These are phyloP conservation scores for Pseudozyma pruni DNA, from an alignment of 1,284 basidiomycete genomes.

Conservation along the genomic window DNA sequence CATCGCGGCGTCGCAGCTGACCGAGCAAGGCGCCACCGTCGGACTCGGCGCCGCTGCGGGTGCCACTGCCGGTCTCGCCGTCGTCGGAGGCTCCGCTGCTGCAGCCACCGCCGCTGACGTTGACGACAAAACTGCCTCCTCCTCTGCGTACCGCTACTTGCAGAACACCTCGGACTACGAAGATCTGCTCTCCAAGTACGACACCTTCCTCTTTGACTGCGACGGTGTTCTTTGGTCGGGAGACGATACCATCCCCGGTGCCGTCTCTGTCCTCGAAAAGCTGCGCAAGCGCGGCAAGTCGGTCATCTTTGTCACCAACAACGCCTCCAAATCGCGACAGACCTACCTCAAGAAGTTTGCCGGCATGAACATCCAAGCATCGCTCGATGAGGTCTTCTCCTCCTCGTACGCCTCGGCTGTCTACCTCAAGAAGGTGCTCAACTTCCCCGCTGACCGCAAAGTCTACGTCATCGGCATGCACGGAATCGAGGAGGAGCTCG, in stretches of 20 bases:
- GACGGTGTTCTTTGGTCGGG: conserved; percentile 89
- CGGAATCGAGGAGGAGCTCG: conserved; percentile 91
- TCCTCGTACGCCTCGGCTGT: conserved; percentile 94
- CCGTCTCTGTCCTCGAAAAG: conserved; percentile 68
- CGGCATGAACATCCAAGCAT: conserved; percentile 83
- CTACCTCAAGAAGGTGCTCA: conserved; percentile 87
- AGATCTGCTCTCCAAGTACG: conserved; percentile 55
- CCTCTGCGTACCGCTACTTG: conserved; percentile 46
- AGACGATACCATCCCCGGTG: conserved; percentile 70
- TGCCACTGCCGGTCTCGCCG: conserved; percentile 17
- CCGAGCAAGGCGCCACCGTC: conserved; percentile 12
- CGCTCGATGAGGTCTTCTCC: conserved; percentile 88
- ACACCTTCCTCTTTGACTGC: conserved; percentile 75
- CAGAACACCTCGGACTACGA: conserved; percentile 40
- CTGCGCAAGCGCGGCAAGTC: conserved; percentile 76
- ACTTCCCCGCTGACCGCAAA: conserved; percentile 88
- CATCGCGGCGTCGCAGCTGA: conserved; percentile 30
- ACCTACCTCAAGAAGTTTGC: conserved; percentile 92
- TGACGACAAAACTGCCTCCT: background rate
- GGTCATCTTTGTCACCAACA: conserved; percentile 95
- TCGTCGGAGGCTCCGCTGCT: conserved; percentile 10
- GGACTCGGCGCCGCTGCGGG: conserved; percentile 33
- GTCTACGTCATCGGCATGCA: conserved; percentile 95
- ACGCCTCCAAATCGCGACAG: conserved; percentile 90
- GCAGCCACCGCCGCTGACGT: conserved; percentile 1